Evolutionary conservation across 805 yeast genomes (phyloP), one percentile per base, ranked within the genome.

Genomic region (Saccharomycopsis olivae): DNA sequence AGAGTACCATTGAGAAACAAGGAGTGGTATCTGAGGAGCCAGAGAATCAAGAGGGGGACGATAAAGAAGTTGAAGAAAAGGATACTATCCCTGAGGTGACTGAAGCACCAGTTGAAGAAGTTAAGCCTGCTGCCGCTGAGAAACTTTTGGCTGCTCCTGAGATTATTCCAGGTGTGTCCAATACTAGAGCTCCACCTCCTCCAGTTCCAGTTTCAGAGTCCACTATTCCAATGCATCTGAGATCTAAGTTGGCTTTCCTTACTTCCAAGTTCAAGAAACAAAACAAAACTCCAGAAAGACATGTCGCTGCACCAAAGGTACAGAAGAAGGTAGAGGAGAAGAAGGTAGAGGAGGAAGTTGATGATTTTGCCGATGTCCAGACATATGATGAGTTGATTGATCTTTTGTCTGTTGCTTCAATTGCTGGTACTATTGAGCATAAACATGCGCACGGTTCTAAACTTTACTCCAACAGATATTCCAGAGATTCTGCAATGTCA

Each of bases 341-440:
- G 23, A n/a, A 17, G 10, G 24, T n/a, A 8, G 35, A 35, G 14
- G 28, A 35, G 16, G 31, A 30, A 31, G 30, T 17, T 10, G 41
- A 31, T 30, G 45, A 37, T 4, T 41, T 33, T 17, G 41, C 38
- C 14, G 37, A 43, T 17, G 25, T 40, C 35, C 24, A 24, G 14
- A 24, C 39, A 11, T 34, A 30, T 28, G 45, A 40, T 24, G 34
- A 20, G 13, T 21, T 37, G 14, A 28, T 35, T 25, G 46, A 45
- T 30, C 28, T 42, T 2, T 18, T 35, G 10, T 31, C 48, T 6
- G 37, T 41, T 25, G 36, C 33, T 15, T 38, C 48, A 15, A 34
- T 32, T 39, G 43, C 47, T 23, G 47, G 47, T 17, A 43, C 47
- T 6, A 20, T 43, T 5, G 47, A 43, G 21, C 21, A 31, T 32